Percentiles rank a stretch among this genome's conserved stretches.
Conservation (phyloP, 1,139 yeast genomes). For the Suhomyces maxii region DNA sequence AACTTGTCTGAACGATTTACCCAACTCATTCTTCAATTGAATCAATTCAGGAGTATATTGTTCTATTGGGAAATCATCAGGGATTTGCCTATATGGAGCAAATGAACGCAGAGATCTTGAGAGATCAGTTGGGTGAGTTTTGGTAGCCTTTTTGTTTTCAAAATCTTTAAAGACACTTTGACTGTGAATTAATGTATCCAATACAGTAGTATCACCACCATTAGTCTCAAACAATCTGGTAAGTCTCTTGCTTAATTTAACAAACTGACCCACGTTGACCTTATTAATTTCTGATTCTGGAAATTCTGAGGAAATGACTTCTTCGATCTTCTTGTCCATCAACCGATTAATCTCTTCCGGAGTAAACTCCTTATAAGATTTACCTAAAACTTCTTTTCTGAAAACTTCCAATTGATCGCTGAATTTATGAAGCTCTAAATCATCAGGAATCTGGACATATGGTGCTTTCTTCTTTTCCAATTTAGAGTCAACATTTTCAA, state of each 20-base stretch:
- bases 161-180: constrained; percentile 13
- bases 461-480: background rate
- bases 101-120: background rate
- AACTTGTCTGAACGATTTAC: constrained; percentile 18
- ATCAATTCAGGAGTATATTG: constrained; percentile 35
- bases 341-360: constrained; percentile 15
- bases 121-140: background rate
- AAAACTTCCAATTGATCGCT: constrained; percentile 16
- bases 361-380: constrained; percentile 8
- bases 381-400: constrained; percentile 12
- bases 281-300: constrained; percentile 6
- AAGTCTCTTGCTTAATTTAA: constrained; percentile 18
- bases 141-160: constrained; percentile 12
- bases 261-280: constrained; percentile 11
- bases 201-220: constrained; percentile 22
- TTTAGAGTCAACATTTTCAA: constrained; percentile 2
- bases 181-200: constrained; percentile 20
- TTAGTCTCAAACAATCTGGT: constrained; percentile 20
- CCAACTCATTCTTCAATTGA: constrained; percentile 26
- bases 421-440: constrained; percentile 21
- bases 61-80: constrained; percentile 38
- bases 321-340: constrained; percentile 24
- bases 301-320: constrained; percentile 10
- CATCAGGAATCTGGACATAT: constrained; percentile 26
- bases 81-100: constrained; percentile 31